Base-by-base conservation (phyloP, 208 protist species). In the Leishmania braziliensis region DNA sequence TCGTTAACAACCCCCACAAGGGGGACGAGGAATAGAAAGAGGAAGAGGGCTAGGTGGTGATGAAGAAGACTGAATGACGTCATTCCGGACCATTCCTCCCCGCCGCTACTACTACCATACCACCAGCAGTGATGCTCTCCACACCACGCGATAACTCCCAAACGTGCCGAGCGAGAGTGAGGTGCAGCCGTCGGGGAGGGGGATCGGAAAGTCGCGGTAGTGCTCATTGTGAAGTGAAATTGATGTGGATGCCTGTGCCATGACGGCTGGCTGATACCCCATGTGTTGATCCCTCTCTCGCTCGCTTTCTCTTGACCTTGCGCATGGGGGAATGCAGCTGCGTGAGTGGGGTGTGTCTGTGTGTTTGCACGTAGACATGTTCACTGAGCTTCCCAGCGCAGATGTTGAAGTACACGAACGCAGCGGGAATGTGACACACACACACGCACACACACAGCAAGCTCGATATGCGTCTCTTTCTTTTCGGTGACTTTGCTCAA, bases 1-100 rank as follows among this genome's bases (percentile, higher is more conserved):
- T 54, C 39, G 69, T 77, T 26, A 51, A 69, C 53, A 56, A 14
- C 48, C 5, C 43, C 29, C 8, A 43, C 66, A 66, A 74, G 23
- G 75, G 81, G 46, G 51, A 77, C 8, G 63, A 36, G 9, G 83
- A 58, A 3, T 23, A 23, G 4, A 68, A 78, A 9, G 51, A 23
- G 4, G 75, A 78, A 33, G 54, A 74, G 53, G 36, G 16, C 74
- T 46, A 78, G 23, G 74, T n/a, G 26, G 56, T 78, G 50, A 33
- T 78, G 16, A 23, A 48, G 26, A 5, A n/a, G 39, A 71, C 18
- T 3, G 39, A 50, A 72, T 46, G 26, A 0, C 62, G 1, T 39
- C 62, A 12, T 72, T 50, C 36, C 6, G 20, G 16, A 23, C 20
- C 68, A 72, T 23, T 12, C 48, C 9, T 26, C 36, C 36, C 48